These are phyloP conservation scores for Sclerotinia minor DNA, from an alignment of 2,329 filamentous ascomycete species.

Conservation along the genomic window DNA sequence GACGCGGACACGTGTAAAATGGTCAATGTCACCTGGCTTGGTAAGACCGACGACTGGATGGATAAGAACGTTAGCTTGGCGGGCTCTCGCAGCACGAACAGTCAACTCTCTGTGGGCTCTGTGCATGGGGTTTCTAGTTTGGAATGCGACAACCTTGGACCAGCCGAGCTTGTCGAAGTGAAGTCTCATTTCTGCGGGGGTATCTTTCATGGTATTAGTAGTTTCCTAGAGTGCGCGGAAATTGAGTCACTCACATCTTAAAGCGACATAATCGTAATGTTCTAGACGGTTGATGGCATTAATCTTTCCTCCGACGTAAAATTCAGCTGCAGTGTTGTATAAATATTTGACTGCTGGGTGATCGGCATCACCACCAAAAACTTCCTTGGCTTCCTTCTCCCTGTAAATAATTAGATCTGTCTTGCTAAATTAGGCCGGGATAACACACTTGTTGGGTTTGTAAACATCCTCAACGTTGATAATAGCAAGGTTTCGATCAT, in stretches of 20 bases:
- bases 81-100: conserved; percentile 89
- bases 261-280: conserved; percentile 98
- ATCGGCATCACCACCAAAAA: conserved; percentile 88
- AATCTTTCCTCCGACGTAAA: conserved; percentile 93
- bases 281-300: conserved; percentile 93
- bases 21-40: conserved; percentile 98
- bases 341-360: conserved; percentile 94
- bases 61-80: conserved; percentile 98
- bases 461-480: conserved; percentile 95
- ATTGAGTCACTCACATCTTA: conserved; percentile 70
- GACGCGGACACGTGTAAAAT: conserved; percentile 98
- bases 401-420: conserved; percentile 48
- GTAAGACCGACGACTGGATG: conserved; percentile 98
- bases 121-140: conserved; percentile 99
- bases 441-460: conserved; percentile 83
- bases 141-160: conserved; percentile 97
- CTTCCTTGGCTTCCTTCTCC: conserved; percentile 84
- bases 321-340: conserved; percentile 76
- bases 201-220: conserved; percentile 56
- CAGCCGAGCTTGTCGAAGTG: conserved; percentile 99
- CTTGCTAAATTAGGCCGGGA: neutral
- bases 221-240: neutral
- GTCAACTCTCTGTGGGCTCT: conserved; percentile 97
- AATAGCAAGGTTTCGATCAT: conserved; percentile 94
- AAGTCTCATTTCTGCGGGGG: conserved; percentile 87